Evolutionary conservation across 192 early-diverging fungal genomes (phyloP).

Genomic region (Bifiguratus adelaidae): DNA sequence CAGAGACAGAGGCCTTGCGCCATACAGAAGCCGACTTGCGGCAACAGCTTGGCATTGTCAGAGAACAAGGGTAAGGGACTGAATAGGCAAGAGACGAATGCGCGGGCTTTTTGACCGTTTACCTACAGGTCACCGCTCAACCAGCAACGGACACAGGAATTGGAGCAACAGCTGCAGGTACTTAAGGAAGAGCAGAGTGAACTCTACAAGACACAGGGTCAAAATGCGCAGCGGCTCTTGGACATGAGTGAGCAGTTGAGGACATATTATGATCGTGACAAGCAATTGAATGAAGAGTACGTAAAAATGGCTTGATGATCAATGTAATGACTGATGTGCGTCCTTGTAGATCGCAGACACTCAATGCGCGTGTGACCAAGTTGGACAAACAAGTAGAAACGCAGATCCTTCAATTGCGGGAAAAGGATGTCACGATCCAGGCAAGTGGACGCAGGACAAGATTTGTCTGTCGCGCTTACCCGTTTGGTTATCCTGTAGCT

Average conservation of each 20-base stretch:
- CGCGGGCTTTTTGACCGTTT: background rate
- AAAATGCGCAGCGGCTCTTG: conserved; percentile 86
- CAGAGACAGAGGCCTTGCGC: conserved; percentile 10
- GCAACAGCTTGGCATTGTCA: conserved; percentile 16
- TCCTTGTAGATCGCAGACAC: conserved; percentile 19
- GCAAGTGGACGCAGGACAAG: conserved; percentile 12
- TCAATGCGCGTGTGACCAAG: conserved; percentile 16
- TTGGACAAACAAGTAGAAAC: conserved; percentile 20
- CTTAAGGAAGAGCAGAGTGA: conserved; percentile 82
- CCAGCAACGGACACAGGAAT: conserved; percentile 57
- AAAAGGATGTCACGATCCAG: conserved; percentile 91
- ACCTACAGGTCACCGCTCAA: conserved; percentile 29
- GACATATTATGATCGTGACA: conserved; percentile 39
- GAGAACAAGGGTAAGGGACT: conserved; percentile 14
- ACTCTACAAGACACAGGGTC: conserved; percentile 81
- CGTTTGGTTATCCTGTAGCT: conserved; percentile 32
- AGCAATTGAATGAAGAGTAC: conserved; percentile 56
- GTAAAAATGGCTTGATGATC: conserved; percentile 5
- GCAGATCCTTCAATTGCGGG: conserved; percentile 42
- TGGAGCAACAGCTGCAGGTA: conserved; percentile 60
- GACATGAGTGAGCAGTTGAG: conserved; percentile 74
- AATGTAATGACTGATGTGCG: background rate
- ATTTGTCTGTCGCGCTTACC: conserved; percentile 1
- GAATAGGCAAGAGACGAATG: background rate
- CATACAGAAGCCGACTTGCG: conserved; percentile 22